These are phyloP conservation scores for Globisporangium recalcitrans DNA, from an alignment of 352 stramenopile genomes.

Conservation along the genomic window DNA sequence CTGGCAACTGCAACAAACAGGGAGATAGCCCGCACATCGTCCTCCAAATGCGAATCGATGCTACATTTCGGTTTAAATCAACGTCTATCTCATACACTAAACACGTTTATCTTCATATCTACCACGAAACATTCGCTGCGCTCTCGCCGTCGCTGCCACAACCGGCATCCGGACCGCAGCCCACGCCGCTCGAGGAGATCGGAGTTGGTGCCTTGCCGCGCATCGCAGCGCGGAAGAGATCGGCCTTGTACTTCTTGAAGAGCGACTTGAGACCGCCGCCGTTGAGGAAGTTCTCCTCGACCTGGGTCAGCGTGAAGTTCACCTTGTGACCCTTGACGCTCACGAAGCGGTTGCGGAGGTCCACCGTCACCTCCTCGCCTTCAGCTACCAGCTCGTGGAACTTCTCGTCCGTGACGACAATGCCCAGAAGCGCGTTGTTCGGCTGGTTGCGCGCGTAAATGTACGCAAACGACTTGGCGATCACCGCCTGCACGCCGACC, in stretches of 20 bases:
- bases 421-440: constrained; percentile 78
- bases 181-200: constrained; percentile 53
- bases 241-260: constrained; percentile 82
- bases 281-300: constrained; percentile 80
- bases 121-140: constrained; percentile 21
- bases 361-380: constrained; percentile 61
- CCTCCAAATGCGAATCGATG: no score
- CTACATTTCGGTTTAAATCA: not conserved
- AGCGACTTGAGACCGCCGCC: constrained; percentile 67
- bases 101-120: constrained; percentile 3
- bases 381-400: constrained; percentile 72
- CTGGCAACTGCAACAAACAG: not conserved
- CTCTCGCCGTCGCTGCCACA: constrained; percentile 10
- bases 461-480: constrained; percentile 84
- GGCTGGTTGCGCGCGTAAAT: constrained; percentile 84
- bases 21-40: no score
- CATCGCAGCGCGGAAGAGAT: constrained; percentile 78
- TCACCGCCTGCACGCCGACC: constrained; percentile 71
- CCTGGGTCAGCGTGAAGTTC: constrained; percentile 62
- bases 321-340: constrained; percentile 56
- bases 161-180: constrained; percentile 29
- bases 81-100: constrained; percentile 12
- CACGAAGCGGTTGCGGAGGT: constrained; percentile 64
- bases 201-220: constrained; percentile 55
- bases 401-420: constrained; percentile 76